Conservation (phyloP, 2,329 filamentous ascomycete species). For the Alternaria sp. region DNA sequence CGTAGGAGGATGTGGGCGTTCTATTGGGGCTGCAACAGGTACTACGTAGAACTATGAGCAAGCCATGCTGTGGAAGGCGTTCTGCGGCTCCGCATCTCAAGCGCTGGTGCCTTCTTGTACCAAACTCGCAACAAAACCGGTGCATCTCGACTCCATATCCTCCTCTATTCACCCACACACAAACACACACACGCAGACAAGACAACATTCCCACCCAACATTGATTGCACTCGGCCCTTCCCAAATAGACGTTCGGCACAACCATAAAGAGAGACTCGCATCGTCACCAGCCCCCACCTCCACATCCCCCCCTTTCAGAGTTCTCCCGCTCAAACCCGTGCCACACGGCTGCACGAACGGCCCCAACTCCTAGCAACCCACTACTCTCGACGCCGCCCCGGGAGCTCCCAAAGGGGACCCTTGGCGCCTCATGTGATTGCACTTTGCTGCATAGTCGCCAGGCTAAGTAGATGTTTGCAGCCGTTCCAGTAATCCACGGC, state of each 20-base stretch:
- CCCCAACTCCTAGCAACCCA: slow-evolving; percentile 15
- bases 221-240: background rate
- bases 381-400: slow-evolving; percentile 1
- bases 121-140: slow-evolving; percentile 4
- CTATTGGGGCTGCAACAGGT: background rate
- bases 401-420: slow-evolving; percentile 1
- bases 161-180: background rate
- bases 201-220: background rate
- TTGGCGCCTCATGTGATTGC: slow-evolving; percentile 27
- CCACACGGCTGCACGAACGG: slow-evolving; percentile 16
- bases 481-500: slow-evolving; percentile 46
- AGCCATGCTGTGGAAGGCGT: background rate
- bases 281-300: background rate
- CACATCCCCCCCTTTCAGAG: slow-evolving; percentile 9
- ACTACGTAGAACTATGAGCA: background rate
- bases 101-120: slow-evolving; percentile 3
- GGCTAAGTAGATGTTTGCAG: slow-evolving; percentile 43
- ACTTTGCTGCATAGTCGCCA: slow-evolving; percentile 25
- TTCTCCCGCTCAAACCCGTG: slow-evolving; percentile 9
- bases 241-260: background rate
- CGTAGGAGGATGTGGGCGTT: background rate
- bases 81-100: slow-evolving; percentile 6
- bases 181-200: background rate
- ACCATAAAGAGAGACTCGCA: background rate
- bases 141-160: background rate